A percentile compares a stretch with the other conserved stretches of the same genome.
Conservation (phyloP, 2,329 filamentous ascomycete genomes). For the Colletotrichum sublineola region DNA sequence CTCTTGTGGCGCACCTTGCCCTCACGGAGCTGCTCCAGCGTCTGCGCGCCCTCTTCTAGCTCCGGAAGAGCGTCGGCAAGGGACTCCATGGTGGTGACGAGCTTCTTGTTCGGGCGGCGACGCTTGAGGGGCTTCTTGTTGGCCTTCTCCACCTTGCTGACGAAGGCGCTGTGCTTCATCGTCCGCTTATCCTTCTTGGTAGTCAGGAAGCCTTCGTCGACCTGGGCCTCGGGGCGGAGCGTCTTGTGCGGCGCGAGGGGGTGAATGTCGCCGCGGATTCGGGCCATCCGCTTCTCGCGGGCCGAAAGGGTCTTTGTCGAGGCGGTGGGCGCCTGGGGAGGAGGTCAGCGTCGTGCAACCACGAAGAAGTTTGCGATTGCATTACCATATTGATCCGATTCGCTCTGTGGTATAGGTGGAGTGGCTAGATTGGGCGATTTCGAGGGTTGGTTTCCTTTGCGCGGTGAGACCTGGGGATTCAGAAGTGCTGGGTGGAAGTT, state of each 20-base stretch:
- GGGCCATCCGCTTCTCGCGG: conserved; percentile 67
- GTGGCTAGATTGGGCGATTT: not conserved
- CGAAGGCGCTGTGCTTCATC: conserved; percentile 84
- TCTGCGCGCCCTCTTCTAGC: conserved; percentile 62
- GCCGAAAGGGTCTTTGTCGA: conserved; percentile 69
- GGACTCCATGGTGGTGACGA: conserved; percentile 79
- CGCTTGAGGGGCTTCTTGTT: conserved; percentile 69
- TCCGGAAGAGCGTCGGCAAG: conserved; percentile 86
- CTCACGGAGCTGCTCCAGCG: conserved; percentile 58
- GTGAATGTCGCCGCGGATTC: conserved; percentile 62
- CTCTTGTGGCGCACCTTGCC: conserved; percentile 81
- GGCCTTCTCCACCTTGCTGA: conserved; percentile 73
- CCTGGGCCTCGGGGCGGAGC: conserved; percentile 64
- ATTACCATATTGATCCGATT: conserved; percentile 21
- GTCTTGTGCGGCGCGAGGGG: conserved; percentile 65
- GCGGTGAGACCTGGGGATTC: not conserved
- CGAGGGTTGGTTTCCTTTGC: not conserved
- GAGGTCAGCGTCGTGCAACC: not conserved
- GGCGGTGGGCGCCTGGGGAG: conserved; percentile 47
- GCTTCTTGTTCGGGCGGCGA: conserved; percentile 80
- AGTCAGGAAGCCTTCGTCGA: conserved; percentile 72
- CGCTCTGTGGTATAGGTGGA: not conserved
- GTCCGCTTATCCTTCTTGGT: conserved; percentile 86
- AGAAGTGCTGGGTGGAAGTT: not conserved
- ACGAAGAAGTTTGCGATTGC: fast-evolving